Conservation (phyloP, 768 basidiomycete species). For the Butyriboletus loyo region DNA sequence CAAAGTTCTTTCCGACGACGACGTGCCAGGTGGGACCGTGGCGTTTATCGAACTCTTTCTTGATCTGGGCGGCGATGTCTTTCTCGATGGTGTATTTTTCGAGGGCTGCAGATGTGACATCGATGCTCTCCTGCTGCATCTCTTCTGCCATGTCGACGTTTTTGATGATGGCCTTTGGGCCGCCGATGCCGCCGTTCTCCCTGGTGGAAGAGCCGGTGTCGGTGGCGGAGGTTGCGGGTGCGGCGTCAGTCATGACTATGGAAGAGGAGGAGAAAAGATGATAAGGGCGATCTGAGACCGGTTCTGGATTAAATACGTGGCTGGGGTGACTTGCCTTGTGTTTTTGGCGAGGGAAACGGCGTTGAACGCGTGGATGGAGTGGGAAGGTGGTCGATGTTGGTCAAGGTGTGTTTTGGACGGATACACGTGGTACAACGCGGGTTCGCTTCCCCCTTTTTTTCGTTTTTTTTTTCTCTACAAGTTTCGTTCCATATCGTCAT, state of each 20-base stretch:
- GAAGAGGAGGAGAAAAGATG: not conserved
- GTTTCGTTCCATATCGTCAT: not conserved
- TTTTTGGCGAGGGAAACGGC: conserved; percentile 16
- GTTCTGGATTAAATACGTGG: conserved; percentile 27
- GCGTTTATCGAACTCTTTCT: conserved; percentile 94
- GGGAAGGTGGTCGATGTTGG: conserved; percentile 11
- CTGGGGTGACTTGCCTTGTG: conserved; percentile 24
- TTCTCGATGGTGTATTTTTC: conserved; percentile 95
- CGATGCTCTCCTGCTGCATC: conserved; percentile 93
- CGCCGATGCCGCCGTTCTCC: conserved; percentile 35
- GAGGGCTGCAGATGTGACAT: conserved; percentile 80
- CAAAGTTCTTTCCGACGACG: conserved; percentile 99
- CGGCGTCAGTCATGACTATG: conserved; percentile 55
- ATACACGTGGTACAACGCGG: conserved; percentile 23
- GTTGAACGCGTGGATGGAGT: conserved; percentile 16
- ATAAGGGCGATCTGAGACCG: not conserved
- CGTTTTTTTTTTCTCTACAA: not conserved
- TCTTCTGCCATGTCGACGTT: conserved; percentile 96
- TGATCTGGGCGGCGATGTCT: conserved; percentile 96
- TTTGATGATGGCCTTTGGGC: conserved; percentile 89
- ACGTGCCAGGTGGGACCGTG: conserved; percentile 97
- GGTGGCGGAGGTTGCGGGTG: conserved; percentile 52
- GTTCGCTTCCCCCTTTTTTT: not conserved
- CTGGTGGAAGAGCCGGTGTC: conserved; percentile 47
- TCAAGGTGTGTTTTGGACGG: conserved; percentile 17